Conservation (phyloP, 305 asterid species). For the Fraxinus dipetala region DNA sequence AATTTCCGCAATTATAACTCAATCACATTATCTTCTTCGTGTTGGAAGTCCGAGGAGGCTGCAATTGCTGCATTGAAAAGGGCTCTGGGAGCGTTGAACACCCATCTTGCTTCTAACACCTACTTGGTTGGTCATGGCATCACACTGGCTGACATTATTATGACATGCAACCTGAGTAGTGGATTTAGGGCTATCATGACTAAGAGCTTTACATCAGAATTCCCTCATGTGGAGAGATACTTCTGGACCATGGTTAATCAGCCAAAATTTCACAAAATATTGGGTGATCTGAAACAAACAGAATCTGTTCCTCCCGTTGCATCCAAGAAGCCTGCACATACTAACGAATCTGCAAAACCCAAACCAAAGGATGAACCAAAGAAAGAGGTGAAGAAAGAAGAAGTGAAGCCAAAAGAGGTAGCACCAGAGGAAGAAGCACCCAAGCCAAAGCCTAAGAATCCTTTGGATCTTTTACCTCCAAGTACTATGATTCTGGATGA, state of each 20-base stretch:
- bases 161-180: slow-evolving; percentile 45
- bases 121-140: slow-evolving; percentile 80
- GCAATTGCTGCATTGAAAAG: slow-evolving; percentile 63
- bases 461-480: slow-evolving; percentile 91
- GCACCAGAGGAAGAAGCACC: slow-evolving; percentile 72
- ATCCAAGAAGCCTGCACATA: slow-evolving; percentile 64
- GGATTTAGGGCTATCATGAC: slow-evolving; percentile 55
- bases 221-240: slow-evolving; percentile 88
- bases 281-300: slow-evolving; percentile 61
- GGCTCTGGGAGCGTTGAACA: slow-evolving; percentile 65
- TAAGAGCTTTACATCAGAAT: slow-evolving; percentile 80
- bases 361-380: slow-evolving; percentile 59
- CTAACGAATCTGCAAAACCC: slow-evolving; percentile 62
- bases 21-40: neutral
- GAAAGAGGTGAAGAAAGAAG: slow-evolving; percentile 52
- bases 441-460: slow-evolving; percentile 87
- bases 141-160: slow-evolving; percentile 76
- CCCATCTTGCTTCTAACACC: slow-evolving; percentile 69
- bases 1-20: neutral
- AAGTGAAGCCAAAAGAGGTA: slow-evolving; percentile 41
- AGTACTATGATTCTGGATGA: slow-evolving; percentile 86
- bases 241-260: slow-evolving; percentile 85
- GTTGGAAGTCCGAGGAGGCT: slow-evolving; percentile 65
- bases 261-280: slow-evolving; percentile 65
- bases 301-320: slow-evolving; percentile 57